These are phyloP conservation scores for Globisporangium ultimum DNA, from an alignment of 352 stramenopile genomes.

Conservation along the genomic window DNA sequence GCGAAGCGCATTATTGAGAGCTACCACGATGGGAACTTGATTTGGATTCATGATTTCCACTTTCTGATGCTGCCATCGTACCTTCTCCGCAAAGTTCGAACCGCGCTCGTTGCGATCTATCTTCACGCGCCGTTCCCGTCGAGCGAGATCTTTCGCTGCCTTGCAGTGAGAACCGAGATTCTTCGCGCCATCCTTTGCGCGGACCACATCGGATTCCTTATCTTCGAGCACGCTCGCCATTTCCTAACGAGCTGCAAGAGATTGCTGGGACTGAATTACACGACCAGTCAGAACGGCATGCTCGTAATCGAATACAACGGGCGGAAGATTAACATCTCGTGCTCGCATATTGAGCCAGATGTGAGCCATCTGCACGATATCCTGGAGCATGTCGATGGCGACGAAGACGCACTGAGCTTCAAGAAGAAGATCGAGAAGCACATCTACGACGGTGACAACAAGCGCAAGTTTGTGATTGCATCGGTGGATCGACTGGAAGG, in stretches of 20 bases:
- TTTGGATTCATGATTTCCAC: constrained; percentile 99
- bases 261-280: constrained; percentile 94
- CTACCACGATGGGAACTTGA: constrained; percentile 81
- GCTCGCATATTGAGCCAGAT: constrained; percentile 96
- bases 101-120: constrained; percentile 95
- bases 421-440: constrained; percentile 33
- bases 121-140: constrained; percentile 98
- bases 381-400: constrained; percentile 45
- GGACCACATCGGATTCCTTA: constrained; percentile 92
- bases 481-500: constrained; percentile 95
- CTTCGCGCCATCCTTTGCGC: constrained; percentile 88
- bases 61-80: constrained; percentile 97
- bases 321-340: constrained; percentile 94
- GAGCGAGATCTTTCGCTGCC: constrained; percentile 97
- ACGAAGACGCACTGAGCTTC: constrained; percentile 26
- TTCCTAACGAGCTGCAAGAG: constrained; percentile 92
- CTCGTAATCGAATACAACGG: constrained; percentile 96
- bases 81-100: constrained; percentile 87
- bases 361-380: constrained; percentile 66
- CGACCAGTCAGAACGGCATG: constrained; percentile 78
- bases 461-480: constrained; percentile 70
- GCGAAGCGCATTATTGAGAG: constrained; percentile 57
- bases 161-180: constrained; percentile 89
- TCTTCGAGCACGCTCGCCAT: constrained; percentile 92
- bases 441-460: constrained; percentile 25